A percentile compares a stretch with the other conserved stretches of the same genome.
Conservation (phyloP, 306 rosid species). For the Malus orientalis region DNA sequence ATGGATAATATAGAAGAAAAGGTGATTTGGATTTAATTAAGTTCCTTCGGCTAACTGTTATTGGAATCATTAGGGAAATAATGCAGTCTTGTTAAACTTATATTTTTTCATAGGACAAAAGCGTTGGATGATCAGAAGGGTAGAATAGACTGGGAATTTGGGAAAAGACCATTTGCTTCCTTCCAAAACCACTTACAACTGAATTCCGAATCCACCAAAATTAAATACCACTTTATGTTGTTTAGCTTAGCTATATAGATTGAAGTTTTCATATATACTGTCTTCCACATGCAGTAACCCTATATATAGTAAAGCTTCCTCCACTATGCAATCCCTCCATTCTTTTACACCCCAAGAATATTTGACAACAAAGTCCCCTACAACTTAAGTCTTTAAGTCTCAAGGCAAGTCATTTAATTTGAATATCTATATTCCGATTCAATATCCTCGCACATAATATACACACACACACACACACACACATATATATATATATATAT, state of each 20-base stretch:
- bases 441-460: conserved; percentile 3
- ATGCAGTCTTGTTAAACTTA: conserved; percentile 26
- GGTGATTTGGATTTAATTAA: neutral
- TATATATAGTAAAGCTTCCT: conserved; percentile 21
- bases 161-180: conserved; percentile 10
- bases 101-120: neutral
- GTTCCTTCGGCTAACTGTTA: conserved; percentile 10
- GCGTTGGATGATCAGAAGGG: neutral
- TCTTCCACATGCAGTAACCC: neutral
- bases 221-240: neutral
- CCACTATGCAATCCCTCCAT: conserved; percentile 22
- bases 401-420: conserved; percentile 37
- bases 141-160: neutral
- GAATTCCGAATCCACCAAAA: conserved; percentile 14
- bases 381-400: conserved; percentile 24
- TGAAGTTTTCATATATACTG: neutral
- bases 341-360: conserved; percentile 28
- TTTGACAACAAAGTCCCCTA: conserved; percentile 18
- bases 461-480: neutral
- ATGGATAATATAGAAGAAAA: neutral
- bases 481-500: neutral
- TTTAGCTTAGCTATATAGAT: neutral
- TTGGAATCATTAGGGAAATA: conserved; percentile 31
- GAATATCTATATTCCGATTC: conserved; percentile 1
- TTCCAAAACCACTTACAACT: conserved; percentile 15